Conservation (phyloP, 2,329 filamentous ascomycete species). For the Fusarium setosum region DNA sequence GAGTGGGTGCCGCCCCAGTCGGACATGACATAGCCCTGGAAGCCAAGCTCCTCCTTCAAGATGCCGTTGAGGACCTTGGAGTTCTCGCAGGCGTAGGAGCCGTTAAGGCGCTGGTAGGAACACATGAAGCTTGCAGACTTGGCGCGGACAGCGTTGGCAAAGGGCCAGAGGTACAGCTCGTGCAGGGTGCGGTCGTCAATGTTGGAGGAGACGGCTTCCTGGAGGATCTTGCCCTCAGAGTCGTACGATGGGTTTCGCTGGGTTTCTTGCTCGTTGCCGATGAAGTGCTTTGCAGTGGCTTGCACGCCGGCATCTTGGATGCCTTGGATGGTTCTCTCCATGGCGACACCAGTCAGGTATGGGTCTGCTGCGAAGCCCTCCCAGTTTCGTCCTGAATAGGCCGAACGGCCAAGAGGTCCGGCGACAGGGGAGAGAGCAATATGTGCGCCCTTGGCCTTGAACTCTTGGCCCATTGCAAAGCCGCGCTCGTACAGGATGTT, state of each 20-base stretch:
- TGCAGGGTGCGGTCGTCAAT: constrained; percentile 71
- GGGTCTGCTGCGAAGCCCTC: constrained; percentile 73
- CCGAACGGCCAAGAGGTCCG: constrained; percentile 55
- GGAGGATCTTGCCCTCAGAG: constrained; percentile 39
- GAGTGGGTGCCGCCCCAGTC: constrained; percentile 84
- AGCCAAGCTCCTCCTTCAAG: constrained; percentile 82
- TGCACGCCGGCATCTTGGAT: constrained; percentile 52
- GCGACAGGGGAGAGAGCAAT: constrained; percentile 65
- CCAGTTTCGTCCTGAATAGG: constrained; percentile 72
- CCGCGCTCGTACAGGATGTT: constrained; percentile 74
- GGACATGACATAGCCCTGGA: constrained; percentile 83
- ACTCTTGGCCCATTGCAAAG: constrained; percentile 64
- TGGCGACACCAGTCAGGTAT: constrained; percentile 69
- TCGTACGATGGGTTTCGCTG: constrained; percentile 44
- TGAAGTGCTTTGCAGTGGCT: constrained; percentile 53
- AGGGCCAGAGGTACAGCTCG: constrained; percentile 57
- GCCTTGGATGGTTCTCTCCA: constrained; percentile 49
- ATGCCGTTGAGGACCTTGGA: constrained; percentile 79
- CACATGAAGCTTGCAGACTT: constrained; percentile 64
- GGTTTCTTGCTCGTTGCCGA: constrained; percentile 51
- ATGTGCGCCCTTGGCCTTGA: constrained; percentile 78
- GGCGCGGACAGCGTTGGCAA: constrained; percentile 48
- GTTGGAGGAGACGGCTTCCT: constrained; percentile 54
- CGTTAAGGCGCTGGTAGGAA: constrained; percentile 83
- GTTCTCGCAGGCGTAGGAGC: constrained; percentile 86